Evolutionary conservation across 805 yeast species (phyloP).

Genomic region (Saccharomycopsis fibuligera): DNA sequence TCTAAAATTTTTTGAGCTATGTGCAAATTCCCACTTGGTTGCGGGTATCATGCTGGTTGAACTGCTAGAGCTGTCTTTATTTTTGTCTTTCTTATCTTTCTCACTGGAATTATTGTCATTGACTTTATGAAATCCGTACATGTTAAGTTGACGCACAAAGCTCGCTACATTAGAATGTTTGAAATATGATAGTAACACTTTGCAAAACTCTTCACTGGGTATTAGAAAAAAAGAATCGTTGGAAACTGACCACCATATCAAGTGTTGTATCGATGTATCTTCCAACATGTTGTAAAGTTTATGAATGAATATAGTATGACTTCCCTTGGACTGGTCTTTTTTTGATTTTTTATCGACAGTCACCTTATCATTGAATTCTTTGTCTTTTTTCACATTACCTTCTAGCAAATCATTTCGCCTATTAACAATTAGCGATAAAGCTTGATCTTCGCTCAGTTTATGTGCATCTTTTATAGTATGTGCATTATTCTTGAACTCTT

Average conservation of each 20-base stretch:
- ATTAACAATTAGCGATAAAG: not conserved
- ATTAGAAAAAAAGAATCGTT: constrained; percentile 70
- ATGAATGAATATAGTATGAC: constrained; percentile 58
- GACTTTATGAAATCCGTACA: constrained; percentile 80
- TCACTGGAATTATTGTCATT: constrained; percentile 30
- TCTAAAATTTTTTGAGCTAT: constrained; percentile 68
- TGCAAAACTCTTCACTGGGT: constrained; percentile 83
- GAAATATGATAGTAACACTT: constrained; percentile 58
- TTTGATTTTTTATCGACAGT: not conserved
- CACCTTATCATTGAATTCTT: not conserved
- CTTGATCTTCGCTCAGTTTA: not conserved
- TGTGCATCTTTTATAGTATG: not conserved
- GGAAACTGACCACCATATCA: constrained; percentile 79
- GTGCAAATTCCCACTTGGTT: constrained; percentile 80
- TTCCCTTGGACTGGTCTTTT: not conserved
- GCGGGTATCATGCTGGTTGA: constrained; percentile 8
- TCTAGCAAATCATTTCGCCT: not conserved
- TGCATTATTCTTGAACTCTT: no score
- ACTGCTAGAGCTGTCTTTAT: constrained; percentile 1
- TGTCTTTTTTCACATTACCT: not conserved
- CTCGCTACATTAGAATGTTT: constrained; percentile 78
- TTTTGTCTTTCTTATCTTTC: not conserved
- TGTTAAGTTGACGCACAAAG: constrained; percentile 71
- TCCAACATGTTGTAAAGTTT: constrained; percentile 88
- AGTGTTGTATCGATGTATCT: constrained; percentile 60